phyloP scores from a whole-genome alignment of 2,329 filamentous ascomycete species.

The Claviceps pazoutovae region DNA sequence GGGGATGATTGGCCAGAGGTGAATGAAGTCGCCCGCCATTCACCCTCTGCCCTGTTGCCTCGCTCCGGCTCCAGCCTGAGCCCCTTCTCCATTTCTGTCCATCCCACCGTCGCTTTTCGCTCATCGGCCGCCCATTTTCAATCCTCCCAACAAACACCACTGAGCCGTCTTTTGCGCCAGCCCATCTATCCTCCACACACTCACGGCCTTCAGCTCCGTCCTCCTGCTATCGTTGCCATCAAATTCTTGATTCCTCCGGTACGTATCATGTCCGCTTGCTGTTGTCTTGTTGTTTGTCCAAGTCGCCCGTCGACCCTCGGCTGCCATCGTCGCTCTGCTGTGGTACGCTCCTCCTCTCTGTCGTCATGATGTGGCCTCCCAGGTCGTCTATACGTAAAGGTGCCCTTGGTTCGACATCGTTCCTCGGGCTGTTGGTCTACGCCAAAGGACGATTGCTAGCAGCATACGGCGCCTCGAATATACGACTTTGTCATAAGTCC shows the following conservation, averaged over 20 bases:
- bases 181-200: conserved; percentile 9
- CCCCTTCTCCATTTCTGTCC: conserved; percentile 19
- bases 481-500: neutral
- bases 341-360: conserved; percentile 19
- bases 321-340: conserved; percentile 6
- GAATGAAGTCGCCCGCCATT: neutral
- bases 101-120: conserved; percentile 16
- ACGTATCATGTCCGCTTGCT: conserved; percentile 4
- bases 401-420: neutral
- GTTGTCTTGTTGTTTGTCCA: conserved; percentile 5
- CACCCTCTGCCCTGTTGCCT: conserved; percentile 2
- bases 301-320: conserved; percentile 1
- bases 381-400: neutral
- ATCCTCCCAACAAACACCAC: conserved; percentile 13
- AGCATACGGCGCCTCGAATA: neutral
- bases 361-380: conserved; percentile 22
- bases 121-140: conserved; percentile 19
- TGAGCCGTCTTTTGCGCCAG: conserved; percentile 5
- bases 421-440: neutral
- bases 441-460: neutral
- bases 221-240: neutral
- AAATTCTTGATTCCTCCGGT: conserved; percentile 4
- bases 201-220: neutral
- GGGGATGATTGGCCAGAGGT: neutral
- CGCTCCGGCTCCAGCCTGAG: conserved; percentile 12